Percentiles rank a stretch among this genome's conserved stretches.
Evolutionary conservation across 2,329 filamentous ascomycete genomes (phyloP).

Genomic region (Aspergillus persii): DNA sequence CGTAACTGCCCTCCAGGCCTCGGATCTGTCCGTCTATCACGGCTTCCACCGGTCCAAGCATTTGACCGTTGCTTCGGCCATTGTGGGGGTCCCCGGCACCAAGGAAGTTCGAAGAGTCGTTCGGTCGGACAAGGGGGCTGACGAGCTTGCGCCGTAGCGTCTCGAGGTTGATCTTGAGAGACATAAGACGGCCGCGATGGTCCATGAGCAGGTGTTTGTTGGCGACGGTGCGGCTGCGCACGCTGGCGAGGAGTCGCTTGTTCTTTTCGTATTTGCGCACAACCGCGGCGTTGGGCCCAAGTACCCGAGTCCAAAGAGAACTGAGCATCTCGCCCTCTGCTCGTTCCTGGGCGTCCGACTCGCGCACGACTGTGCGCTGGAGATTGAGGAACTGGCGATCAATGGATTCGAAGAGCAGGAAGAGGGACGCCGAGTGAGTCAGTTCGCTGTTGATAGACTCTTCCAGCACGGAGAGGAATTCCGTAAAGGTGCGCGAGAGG

Average conservation of each 20-base stretch:
- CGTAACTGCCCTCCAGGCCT: constrained; percentile 76
- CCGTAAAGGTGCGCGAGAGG: constrained; percentile 81
- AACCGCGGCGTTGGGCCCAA: constrained; percentile 70
- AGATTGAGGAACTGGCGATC: constrained; percentile 89
- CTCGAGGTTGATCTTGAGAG: constrained; percentile 83
- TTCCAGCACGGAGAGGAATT: constrained; percentile 83
- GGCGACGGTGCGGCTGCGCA: constrained; percentile 77
- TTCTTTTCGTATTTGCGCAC: constrained; percentile 94
- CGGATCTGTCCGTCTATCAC: constrained; percentile 78
- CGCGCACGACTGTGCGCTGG: constrained; percentile 78
- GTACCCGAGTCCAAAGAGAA: constrained; percentile 79
- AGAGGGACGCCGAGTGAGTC: constrained; percentile 73
- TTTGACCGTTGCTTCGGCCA: constrained; percentile 50
- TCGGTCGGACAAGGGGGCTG: constrained; percentile 73
- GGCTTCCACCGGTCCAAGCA: constrained; percentile 51
- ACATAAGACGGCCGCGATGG: constrained; percentile 79
- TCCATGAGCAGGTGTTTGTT: constrained; percentile 86
- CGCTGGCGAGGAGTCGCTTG: constrained; percentile 70
- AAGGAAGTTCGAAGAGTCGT: constrained; percentile 50
- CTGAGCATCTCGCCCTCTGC: constrained; percentile 77
- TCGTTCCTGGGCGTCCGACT: constrained; percentile 76
- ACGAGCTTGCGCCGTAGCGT: constrained; percentile 79
- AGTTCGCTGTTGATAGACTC: constrained; percentile 85
- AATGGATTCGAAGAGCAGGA: constrained; percentile 86
- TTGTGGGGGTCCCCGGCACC: constrained; percentile 25